Evolutionary conservation across 192 early-diverging fungal genomes (phyloP), one percentile per base, ranked within the genome.

Genomic region (Allomyces macrogynus): DNA sequence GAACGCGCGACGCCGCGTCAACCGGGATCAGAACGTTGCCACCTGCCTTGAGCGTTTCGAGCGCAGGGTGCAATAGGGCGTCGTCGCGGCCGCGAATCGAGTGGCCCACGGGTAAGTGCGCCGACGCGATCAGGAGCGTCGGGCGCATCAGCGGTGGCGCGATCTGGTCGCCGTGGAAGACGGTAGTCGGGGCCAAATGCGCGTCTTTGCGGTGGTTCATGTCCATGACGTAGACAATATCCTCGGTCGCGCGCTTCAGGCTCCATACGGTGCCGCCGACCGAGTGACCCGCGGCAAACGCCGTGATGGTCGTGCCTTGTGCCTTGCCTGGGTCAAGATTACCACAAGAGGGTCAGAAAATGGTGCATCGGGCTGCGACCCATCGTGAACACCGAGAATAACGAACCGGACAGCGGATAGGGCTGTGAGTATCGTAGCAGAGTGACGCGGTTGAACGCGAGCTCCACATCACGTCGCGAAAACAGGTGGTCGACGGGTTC

Each of bases 221-320:
- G 72, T 99, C 92, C 42, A 96, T 89, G 1, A 93, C 92, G 69
- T 99, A 99, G 5, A 96, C 76, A 64, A 99, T 88, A 10, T 87
- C 84, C 68, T 98, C 92, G 18, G 89, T 86, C 63, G 92, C 92
- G 67, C 92, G 95, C 69, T 86, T 87, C 64, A 99, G 91, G 62
- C 88, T 92, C 95, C 95, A 99, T 60, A 99, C 77, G 1, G 93
- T 92, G 23, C 95, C 95, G 67, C 95, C 95, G 26, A 99, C 78
- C 1, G 95, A 85, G 69, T 97, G 93, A 10, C 93, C 95, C 3
- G 93, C 95, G 20, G 84, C 73, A 73, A 89, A 89, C 9, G 95
- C 90, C 8, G 92, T 93, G 32, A 99, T 82, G 0, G 84, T 86
- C 14, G 96, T 92, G 5, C 87, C 87, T 66, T 84, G 73, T 73